Percentiles rank a stretch among this genome's conserved stretches.
These are phyloP conservation scores for Syncephalastrum sp. DNA, from an alignment of 371 early-diverging fungal genomes.

Conservation along the genomic window DNA sequence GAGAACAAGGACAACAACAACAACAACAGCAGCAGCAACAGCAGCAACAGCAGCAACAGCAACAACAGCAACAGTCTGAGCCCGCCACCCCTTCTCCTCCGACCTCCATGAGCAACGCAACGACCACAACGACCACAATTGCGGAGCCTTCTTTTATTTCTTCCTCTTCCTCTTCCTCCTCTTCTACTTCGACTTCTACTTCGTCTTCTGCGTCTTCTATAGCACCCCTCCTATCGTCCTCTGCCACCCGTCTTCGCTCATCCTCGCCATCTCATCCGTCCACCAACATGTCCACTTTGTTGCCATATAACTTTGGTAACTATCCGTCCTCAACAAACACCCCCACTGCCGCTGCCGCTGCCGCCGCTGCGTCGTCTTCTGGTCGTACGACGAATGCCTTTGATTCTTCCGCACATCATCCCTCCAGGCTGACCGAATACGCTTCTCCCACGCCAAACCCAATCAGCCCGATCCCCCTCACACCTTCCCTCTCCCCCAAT, in stretches of 20 bases:
- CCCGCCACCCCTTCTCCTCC: slow-evolving; percentile 6
- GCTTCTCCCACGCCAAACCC: no score
- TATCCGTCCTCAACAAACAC: no score
- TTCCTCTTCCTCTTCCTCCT: slow-evolving; percentile 4
- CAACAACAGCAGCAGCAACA: background rate
- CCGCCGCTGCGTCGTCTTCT: no score
- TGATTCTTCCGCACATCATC: no score
- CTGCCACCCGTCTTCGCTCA: background rate
- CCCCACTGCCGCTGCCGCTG: no score
- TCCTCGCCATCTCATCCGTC: no score
- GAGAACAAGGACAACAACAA: background rate
- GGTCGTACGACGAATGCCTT: no score
- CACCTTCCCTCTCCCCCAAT: background rate
- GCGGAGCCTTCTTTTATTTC: slow-evolving; percentile 2
- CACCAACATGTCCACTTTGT: no score
- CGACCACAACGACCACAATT: background rate
- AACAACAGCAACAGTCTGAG: slow-evolving; percentile 1
- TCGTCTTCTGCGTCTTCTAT: no score
- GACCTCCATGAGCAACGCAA: background rate
- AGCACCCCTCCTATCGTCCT: background rate
- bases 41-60: slow-evolving; percentile 1
- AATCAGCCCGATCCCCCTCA: no score
- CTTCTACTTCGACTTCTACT: background rate
- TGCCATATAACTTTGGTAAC: no score
- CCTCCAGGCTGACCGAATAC: no score